A percentile compares a stretch with the other conserved stretches of the same genome.
Conservation (phyloP, 805 yeast genomes). For the Diddensiella transvaalensis region DNA sequence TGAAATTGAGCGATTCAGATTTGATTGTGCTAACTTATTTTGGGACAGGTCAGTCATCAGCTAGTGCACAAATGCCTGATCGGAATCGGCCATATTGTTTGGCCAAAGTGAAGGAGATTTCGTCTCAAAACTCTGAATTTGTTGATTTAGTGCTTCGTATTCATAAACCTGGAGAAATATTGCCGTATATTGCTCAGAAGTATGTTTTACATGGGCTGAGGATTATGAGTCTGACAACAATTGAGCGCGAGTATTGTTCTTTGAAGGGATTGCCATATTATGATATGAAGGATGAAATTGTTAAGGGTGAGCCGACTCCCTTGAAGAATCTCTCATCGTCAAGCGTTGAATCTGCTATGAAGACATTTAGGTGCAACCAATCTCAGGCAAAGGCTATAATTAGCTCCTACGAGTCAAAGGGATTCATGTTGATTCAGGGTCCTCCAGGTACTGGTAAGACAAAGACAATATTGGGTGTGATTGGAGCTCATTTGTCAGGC, state of each 20-base stretch:
- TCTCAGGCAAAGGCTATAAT: conserved; percentile 91
- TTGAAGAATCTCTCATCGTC: conserved; percentile 35
- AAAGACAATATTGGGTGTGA: conserved; percentile 87
- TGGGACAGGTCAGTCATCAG: conserved; percentile 32
- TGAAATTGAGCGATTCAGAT: conserved; percentile 70
- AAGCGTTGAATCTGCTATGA: conserved; percentile 43
- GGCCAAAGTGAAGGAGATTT: conserved; percentile 76
- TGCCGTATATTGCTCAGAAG: conserved; percentile 58
- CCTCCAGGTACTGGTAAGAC: conserved; percentile 99
- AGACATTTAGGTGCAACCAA: conserved; percentile 60
- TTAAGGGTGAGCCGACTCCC: conserved; percentile 59
- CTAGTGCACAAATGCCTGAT: conserved; percentile 19
- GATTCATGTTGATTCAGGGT: conserved; percentile 92
- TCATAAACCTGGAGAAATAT: conserved; percentile 43
- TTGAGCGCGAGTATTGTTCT: conserved; percentile 89
- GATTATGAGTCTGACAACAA: conserved; percentile 80
- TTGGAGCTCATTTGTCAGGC: conserved; percentile 59
- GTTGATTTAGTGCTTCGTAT: conserved; percentile 76
- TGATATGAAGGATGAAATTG: conserved; percentile 64
- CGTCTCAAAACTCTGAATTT: conserved; percentile 54
- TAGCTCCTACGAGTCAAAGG: conserved; percentile 61
- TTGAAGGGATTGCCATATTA: conserved; percentile 78
- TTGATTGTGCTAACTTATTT: conserved; percentile 60
- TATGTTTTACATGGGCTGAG: conserved; percentile 62
- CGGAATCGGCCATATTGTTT: conserved; percentile 49